Base-by-base conservation (phyloP, 2,329 filamentous ascomycete species). In the Hypoxylon sp. region DNA sequence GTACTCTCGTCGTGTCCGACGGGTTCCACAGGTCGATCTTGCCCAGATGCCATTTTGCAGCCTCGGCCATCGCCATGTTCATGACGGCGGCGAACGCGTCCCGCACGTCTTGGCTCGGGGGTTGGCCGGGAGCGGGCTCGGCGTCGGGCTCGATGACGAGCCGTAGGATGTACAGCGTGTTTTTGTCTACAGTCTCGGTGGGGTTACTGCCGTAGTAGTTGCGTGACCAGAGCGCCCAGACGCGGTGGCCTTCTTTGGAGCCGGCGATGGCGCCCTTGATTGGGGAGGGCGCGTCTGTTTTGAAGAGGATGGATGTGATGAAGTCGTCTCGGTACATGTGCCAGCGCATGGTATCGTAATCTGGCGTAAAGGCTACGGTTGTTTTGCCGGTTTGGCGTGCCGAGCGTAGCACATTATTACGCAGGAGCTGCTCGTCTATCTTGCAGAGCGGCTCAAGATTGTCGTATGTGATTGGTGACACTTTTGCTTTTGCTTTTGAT, bases 1-100 rank as follows among this genome's bases (percentile, higher is more conserved):
- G 73, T 14, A 78, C 69, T 76, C 78, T 78, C 26, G 90, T 77
- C 69, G 85, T 74, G 5, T 87, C 82, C 3, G 86, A 86, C 0
- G 94, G 94, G 76, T 96, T 97, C 95, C 95, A 98, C 56, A 95
- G 83, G 77, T 94, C 87, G 3, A 97, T 88, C 50, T 88, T 85
- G 44, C 85, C 83, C 81, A 93, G 88, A 48, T 87, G 83, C 91
- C 93, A 97, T 63, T 88, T 83, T 2, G 83, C 80, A 1, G 94
- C 94, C 79, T 97, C 89, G 8, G 81, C 80, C 74, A 91, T 89
- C 3, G 94, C 94, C 48, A 90, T 83, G 46, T 82, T 80, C 48
- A 97, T 78, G 26, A 97, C 85, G 2, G 87, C 86, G 39, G 85
- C 83, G 65, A 97, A 82, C 0, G 86, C 85, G 14, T 82, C 80